Evolutionary conservation across 306 rosid species (phyloP).

Genomic region (Quercus ilex): DNA sequence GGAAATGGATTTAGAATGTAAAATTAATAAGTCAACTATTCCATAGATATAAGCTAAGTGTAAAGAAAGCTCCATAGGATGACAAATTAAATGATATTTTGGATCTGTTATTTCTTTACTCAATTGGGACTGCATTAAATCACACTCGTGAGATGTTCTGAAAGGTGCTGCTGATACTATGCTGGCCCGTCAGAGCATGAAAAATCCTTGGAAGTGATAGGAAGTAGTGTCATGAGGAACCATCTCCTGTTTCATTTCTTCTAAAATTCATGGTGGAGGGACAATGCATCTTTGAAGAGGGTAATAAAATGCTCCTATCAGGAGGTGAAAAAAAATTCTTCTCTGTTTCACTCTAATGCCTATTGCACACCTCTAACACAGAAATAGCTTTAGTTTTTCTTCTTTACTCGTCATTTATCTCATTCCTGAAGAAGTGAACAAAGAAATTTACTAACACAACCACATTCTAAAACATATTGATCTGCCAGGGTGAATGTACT

Average conservation of each 20-base stretch:
- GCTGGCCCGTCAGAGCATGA: not conserved
- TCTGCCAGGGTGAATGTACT: not conserved
- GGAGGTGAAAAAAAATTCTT: not conserved
- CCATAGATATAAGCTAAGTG: not conserved
- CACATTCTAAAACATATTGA: not conserved
- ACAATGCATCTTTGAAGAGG: not conserved
- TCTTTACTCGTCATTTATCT: not conserved
- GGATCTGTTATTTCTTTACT: no score
- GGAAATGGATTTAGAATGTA: not conserved
- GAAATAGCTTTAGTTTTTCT: not conserved
- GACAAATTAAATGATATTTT: not conserved
- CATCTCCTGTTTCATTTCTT: not conserved
- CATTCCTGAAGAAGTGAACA: not conserved
- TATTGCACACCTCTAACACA: not conserved
- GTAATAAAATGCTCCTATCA: not conserved
- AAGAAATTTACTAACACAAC: not conserved
- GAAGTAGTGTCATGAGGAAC: not conserved
- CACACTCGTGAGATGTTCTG: not conserved
- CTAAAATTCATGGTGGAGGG: not conserved
- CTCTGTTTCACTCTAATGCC: not conserved
- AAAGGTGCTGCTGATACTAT: not conserved
- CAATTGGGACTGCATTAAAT: no score
- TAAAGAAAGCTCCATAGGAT: not conserved
- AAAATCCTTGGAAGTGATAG: not conserved
- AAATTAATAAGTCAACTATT: not conserved